phyloP scores from a whole-genome alignment of 2,329 filamentous ascomycete genomes.

The Fusarium musae region DNA sequence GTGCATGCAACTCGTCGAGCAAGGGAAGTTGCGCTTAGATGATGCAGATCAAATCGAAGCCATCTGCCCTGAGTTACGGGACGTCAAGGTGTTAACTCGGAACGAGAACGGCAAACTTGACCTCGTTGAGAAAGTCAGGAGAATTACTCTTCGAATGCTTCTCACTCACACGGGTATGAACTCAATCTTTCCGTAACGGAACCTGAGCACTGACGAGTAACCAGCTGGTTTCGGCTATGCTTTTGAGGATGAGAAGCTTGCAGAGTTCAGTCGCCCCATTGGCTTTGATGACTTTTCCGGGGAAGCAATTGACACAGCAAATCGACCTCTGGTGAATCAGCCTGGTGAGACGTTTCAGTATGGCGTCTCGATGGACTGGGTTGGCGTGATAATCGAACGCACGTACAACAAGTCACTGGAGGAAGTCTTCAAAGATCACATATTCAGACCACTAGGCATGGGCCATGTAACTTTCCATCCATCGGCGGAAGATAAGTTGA shows the following conservation, averaged over 20 bases:
- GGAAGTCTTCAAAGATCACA: background rate
- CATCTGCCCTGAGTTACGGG: background rate
- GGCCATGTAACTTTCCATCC: background rate
- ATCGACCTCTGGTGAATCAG: background rate
- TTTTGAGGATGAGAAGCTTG: background rate
- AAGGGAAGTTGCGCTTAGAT: background rate
- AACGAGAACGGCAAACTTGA: fast-evolving
- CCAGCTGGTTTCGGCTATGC: background rate
- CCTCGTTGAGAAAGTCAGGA: background rate
- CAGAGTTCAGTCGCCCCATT: background rate
- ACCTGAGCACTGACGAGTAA: background rate
- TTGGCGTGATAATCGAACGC: background rate
- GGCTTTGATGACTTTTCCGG: background rate
- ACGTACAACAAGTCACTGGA: background rate
- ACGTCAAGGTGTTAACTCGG: background rate
- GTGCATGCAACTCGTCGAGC: background rate
- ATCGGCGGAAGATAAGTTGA: fast-evolving
- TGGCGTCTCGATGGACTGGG: background rate
- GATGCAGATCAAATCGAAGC: background rate
- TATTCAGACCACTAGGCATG: fast-evolving
- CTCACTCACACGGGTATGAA: background rate
- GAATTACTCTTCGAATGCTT: background rate
- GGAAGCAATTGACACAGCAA: background rate
- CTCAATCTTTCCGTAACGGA: fast-evolving
- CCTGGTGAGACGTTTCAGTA: background rate